These are phyloP conservation scores for Phytophthora sansomeana DNA, from an alignment of 352 stramenopile genomes.

Conservation along the genomic window DNA sequence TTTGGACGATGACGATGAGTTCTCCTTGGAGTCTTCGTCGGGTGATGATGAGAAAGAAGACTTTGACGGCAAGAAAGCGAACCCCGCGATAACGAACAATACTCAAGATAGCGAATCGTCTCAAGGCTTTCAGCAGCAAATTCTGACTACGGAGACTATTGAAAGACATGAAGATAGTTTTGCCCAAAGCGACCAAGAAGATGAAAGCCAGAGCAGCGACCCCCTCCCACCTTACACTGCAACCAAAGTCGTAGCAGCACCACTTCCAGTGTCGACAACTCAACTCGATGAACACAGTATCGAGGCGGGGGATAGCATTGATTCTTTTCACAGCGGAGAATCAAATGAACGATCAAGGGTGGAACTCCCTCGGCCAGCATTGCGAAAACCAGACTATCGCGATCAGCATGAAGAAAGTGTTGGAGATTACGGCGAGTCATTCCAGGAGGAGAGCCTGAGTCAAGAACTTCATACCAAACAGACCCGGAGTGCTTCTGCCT, in stretches of 20 bases:
- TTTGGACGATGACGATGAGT: constrained; percentile 61
- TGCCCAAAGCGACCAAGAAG: constrained; percentile 3
- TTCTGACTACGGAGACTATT: background rate
- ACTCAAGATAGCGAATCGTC: background rate
- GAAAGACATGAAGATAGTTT: background rate
- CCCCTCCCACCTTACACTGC: background rate
- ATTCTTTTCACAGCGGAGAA: constrained; percentile 19
- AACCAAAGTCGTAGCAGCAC: background rate
- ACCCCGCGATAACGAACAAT: too few species aligned
- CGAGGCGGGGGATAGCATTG: constrained; percentile 19
- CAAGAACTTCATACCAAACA: constrained; percentile 14
- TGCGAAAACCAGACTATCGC: background rate
- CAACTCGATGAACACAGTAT: constrained; percentile 9
- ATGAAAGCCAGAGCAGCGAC: constrained; percentile 12
- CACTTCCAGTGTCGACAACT: background rate
- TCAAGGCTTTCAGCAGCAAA: background rate
- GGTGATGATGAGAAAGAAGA: constrained; percentile 9
- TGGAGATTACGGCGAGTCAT: constrained; percentile 26
- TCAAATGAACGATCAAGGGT: constrained; percentile 3
- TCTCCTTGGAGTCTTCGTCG: constrained; percentile 45
- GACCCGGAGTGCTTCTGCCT: background rate
- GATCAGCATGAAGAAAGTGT: constrained; percentile 15
- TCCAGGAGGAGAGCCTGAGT: constrained; percentile 44
- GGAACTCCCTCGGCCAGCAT: background rate
- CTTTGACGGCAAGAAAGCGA: too few species aligned